A percentile compares a stretch with the other conserved stretches of the same genome.
phyloP scores from a whole-genome alignment of 1,284 basidiomycete genomes.

The Anthracocystis setariae region DNA sequence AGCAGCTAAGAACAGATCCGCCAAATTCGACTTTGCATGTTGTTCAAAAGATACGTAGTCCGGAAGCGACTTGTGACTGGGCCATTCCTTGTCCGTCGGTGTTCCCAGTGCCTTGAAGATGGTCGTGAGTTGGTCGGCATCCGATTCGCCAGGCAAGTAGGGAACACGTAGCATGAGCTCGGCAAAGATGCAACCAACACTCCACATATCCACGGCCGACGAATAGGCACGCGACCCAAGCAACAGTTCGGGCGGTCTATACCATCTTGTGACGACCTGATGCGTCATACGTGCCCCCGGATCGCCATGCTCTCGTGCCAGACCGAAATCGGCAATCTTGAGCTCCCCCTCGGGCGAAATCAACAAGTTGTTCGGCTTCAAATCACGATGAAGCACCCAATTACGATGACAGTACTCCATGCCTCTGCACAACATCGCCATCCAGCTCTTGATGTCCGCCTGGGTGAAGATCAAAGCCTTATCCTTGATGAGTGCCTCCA shows the following conservation, averaged over 20 bases:
- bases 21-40: constrained; percentile 82
- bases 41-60: constrained; percentile 54
- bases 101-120: constrained; percentile 94
- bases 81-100: constrained; percentile 96
- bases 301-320: constrained; percentile 93
- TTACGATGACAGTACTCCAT: constrained; percentile 96
- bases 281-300: constrained; percentile 95
- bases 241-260: constrained; percentile 91
- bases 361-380: constrained; percentile 98
- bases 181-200: constrained; percentile 93
- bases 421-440: constrained; percentile 95
- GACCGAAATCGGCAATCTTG: constrained; percentile 98
- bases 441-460: constrained; percentile 98
- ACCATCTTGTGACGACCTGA: constrained; percentile 98
- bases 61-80: constrained; percentile 76
- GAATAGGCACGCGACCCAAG: constrained; percentile 89
- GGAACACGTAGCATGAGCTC: constrained; percentile 94
- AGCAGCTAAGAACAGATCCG: constrained; percentile 89
- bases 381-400: constrained; percentile 91
- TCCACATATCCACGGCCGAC: constrained; percentile 90
- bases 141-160: constrained; percentile 89
- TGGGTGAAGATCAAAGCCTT: constrained; percentile 88
- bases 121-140: constrained; percentile 94
- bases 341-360: constrained; percentile 89
- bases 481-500: constrained; percentile 97